Conservation (phyloP, 768 basidiomycete species). For the Pisolithus orientalis region DNA sequence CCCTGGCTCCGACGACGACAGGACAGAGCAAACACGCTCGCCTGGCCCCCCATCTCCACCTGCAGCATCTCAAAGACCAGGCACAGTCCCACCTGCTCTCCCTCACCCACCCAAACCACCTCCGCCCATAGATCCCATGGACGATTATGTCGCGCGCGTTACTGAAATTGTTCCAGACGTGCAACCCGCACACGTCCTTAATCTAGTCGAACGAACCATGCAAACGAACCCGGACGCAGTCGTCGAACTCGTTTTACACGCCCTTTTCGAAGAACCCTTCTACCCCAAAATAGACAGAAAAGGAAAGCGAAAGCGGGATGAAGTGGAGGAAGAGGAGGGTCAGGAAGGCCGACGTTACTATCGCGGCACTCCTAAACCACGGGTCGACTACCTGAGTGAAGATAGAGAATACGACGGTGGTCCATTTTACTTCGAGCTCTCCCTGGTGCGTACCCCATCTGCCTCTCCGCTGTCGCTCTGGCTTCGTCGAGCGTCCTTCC, state of each 20-base stretch:
- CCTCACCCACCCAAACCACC: slow-evolving; percentile 14
- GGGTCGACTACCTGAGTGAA: slow-evolving; percentile 49
- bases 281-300: slow-evolving; percentile 54
- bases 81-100: slow-evolving; percentile 1
- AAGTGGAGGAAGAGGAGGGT: slow-evolving; percentile 15
- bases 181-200: slow-evolving; percentile 44
- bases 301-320: slow-evolving; percentile 38
- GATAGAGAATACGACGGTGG: slow-evolving; percentile 42
- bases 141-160: slow-evolving; percentile 40
- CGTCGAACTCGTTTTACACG: slow-evolving; percentile 50
- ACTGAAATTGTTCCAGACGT: slow-evolving; percentile 72
- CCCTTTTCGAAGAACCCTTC: slow-evolving; percentile 52
- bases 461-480: background rate
- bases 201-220: slow-evolving; percentile 41
- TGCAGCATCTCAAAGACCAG: background rate
- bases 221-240: slow-evolving; percentile 29
- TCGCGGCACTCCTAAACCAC: slow-evolving; percentile 35
- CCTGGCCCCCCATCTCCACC: background rate
- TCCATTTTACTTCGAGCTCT: slow-evolving; percentile 41
- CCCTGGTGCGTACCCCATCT: slow-evolving; percentile 36
- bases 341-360: slow-evolving; percentile 9
- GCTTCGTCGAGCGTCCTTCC: too few relatives aligned
- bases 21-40: background rate
- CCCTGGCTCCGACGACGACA: too few relatives aligned
- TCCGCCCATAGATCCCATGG: slow-evolving; percentile 15